These are phyloP conservation scores for Boletus insuetus DNA, from an alignment of 768 basidiomycete species.

Conservation along the genomic window DNA sequence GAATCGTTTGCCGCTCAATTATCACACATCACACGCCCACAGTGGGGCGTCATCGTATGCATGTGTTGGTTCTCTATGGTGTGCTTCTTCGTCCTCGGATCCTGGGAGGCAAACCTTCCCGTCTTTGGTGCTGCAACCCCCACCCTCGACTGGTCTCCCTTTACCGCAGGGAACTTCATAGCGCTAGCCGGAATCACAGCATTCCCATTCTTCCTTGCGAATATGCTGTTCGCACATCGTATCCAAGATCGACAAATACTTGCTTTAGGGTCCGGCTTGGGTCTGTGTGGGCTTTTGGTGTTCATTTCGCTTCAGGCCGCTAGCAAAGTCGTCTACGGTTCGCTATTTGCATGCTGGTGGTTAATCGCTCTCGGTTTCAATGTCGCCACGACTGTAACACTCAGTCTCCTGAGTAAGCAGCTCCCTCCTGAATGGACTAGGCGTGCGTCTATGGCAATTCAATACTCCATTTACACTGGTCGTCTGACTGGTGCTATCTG, in stretches of 20 bases:
- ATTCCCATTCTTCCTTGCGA: conserved; percentile 65
- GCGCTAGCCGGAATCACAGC: conserved; percentile 60
- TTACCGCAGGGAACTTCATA: conserved; percentile 66
- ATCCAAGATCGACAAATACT: conserved; percentile 62
- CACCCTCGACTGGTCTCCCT: conserved; percentile 55
- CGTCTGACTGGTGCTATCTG: conserved; percentile 64
- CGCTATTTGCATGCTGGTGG: conserved; percentile 42
- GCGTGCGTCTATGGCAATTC: conserved; percentile 53
- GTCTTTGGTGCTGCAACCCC: conserved; percentile 47
- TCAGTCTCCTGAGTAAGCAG: conserved; percentile 67
- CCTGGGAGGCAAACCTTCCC: conserved; percentile 69
- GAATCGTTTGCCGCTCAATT: conserved; percentile 10
- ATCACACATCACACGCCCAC: conserved; percentile 23
- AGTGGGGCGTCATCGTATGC: conserved; percentile 54
- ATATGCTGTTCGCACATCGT: conserved; percentile 54
- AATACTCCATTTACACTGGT: conserved; percentile 69
- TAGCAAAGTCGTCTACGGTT: conserved; percentile 43
- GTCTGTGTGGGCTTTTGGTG: conserved; percentile 50
- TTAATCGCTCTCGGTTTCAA: conserved; percentile 71
- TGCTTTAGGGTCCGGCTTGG: conserved; percentile 48
- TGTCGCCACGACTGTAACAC: conserved; percentile 64
- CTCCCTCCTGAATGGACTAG: conserved; percentile 62
- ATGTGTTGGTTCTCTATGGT: conserved; percentile 74
- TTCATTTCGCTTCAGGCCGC: conserved; percentile 46
- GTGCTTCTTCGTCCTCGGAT: conserved; percentile 67